phyloP scores from a whole-genome alignment of 108 stramenopile species.

The Fistulifera solaris region DNA sequence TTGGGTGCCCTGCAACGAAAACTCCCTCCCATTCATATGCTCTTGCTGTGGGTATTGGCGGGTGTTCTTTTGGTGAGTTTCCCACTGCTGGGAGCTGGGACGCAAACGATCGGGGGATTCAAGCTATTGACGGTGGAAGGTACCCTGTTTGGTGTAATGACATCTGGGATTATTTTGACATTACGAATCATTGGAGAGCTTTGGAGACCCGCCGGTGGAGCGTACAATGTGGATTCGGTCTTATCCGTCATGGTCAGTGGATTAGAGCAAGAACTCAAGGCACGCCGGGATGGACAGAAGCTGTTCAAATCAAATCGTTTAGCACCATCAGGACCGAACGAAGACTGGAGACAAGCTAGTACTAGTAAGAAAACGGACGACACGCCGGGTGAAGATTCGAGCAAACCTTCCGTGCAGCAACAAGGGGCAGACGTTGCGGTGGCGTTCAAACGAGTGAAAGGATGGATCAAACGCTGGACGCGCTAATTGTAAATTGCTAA shows the following conservation, averaged over 20 bases:
- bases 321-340: too few relatives aligned
- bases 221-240: constrained; percentile 81
- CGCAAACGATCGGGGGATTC: constrained; percentile 50
- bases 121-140: constrained; percentile 73
- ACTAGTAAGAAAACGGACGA: not conserved
- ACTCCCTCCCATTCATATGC: constrained; percentile 53
- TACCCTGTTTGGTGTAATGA: constrained; percentile 71
- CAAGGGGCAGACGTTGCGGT: too few relatives aligned
- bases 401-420: not conserved
- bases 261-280: constrained; percentile 72
- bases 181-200: constrained; percentile 69
- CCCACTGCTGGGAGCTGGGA: constrained; percentile 70
- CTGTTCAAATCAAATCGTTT: too few relatives aligned
- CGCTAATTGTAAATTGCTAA: too few relatives aligned
- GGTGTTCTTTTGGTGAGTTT: constrained; percentile 50
- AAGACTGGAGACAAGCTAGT: too few relatives aligned
- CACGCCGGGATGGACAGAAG: constrained; percentile 34
- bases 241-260: constrained; percentile 75
- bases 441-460: too few relatives aligned
- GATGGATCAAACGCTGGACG: too few relatives aligned
- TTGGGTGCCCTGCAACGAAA: constrained; percentile 82
- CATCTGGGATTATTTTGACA: constrained; percentile 70
- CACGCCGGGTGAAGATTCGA: not conserved
- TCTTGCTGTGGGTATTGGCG: constrained; percentile 62
- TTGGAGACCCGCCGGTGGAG: constrained; percentile 68